A percentile compares a stretch with the other conserved stretches of the same genome.
Evolutionary conservation across 1,139 yeast genomes (phyloP).

Genomic region (Yamadazyma mexicana): DNA sequence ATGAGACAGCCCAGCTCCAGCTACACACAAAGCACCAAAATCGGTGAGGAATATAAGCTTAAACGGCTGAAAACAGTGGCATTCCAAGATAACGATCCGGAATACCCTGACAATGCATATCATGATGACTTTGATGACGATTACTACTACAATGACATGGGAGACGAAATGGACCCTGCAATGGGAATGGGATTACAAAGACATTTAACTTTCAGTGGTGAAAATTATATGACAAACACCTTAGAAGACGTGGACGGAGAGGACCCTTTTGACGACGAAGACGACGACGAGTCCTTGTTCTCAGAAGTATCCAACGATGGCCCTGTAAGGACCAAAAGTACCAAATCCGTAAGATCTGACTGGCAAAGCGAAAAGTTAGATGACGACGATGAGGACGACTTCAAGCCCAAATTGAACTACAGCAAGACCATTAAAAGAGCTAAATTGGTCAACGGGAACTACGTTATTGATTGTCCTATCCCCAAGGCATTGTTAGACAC

Average conservation of each 20-base stretch:
- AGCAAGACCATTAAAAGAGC: slow-evolving; percentile 53
- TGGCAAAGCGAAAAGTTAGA: slow-evolving; percentile 9
- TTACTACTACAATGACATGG: slow-evolving; percentile 12
- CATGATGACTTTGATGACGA: slow-evolving; percentile 18
- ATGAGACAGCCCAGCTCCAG: slow-evolving; percentile 13
- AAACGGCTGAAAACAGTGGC: slow-evolving; percentile 32
- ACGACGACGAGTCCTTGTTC: slow-evolving; percentile 40
- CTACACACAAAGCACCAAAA: slow-evolving; percentile 21
- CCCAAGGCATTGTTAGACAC: slow-evolving; percentile 58
- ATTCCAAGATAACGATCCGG: slow-evolving; percentile 37
- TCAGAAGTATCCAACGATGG: slow-evolving; percentile 44
- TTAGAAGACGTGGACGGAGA: slow-evolving; percentile 42
- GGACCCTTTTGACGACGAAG: slow-evolving; percentile 48
- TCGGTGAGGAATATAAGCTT: slow-evolving; percentile 19
- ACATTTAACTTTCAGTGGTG: slow-evolving; percentile 33
- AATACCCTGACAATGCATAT: slow-evolving; percentile 28
- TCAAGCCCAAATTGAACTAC: slow-evolving; percentile 43
- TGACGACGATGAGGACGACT: slow-evolving; percentile 39
- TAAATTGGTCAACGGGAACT: slow-evolving; percentile 64
- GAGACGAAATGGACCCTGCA: slow-evolving; percentile 12
- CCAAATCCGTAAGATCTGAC: slow-evolving; percentile 13
- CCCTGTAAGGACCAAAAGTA: slow-evolving; percentile 11
- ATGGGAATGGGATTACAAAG: slow-evolving; percentile 21
- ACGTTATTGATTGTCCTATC: slow-evolving; percentile 79
- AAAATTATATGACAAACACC: slow-evolving; percentile 43